A percentile compares a stretch with the other conserved stretches of the same genome.
Evolutionary conservation across 2,329 filamentous ascomycete genomes (phyloP).

Genomic region (Pseudocercospora cruenta): DNA sequence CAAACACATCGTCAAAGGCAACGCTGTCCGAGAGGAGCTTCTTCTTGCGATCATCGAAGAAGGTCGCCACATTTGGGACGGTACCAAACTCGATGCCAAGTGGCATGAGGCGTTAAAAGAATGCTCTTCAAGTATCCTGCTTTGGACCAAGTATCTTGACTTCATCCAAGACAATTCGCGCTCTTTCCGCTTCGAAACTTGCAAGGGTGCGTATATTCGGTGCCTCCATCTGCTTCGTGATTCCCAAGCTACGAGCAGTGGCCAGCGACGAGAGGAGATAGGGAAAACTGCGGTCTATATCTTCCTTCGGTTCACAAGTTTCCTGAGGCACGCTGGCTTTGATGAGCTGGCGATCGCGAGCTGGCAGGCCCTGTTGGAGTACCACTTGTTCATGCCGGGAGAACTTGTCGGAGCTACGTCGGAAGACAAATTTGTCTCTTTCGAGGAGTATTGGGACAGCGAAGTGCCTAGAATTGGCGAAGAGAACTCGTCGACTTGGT

Average conservation of each 20-base stretch:
- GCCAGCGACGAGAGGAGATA: constrained; percentile 20
- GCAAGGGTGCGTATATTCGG: constrained; percentile 62
- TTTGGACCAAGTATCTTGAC: constrained; percentile 77
- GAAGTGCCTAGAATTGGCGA: constrained; percentile 82
- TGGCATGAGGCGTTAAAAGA: constrained; percentile 67
- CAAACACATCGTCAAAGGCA: constrained; percentile 53
- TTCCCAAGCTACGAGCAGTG: neutral
- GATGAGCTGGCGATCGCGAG: constrained; percentile 73
- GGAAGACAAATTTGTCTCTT: constrained; percentile 40
- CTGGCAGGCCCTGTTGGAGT: constrained; percentile 83
- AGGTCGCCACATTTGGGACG: constrained; percentile 73
- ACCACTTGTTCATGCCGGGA: constrained; percentile 64
- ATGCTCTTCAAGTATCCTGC: constrained; percentile 59
- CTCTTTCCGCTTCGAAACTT: constrained; percentile 68
- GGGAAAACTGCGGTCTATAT: constrained; percentile 65
- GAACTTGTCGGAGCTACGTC: constrained; percentile 3
- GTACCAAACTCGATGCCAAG: constrained; percentile 60
- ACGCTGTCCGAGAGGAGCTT: constrained; percentile 60
- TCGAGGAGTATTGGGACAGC: constrained; percentile 84
- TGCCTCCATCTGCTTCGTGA: constrained; percentile 50
- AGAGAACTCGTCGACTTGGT: constrained; percentile 70
- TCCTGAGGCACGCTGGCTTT: constrained; percentile 77
- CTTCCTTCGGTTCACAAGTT: constrained; percentile 72
- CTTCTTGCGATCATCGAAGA: constrained; percentile 73
- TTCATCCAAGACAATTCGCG: constrained; percentile 70